Base-by-base conservation (phyloP, 768 basidiomycete genomes). In the Phallus indusiatus region DNA sequence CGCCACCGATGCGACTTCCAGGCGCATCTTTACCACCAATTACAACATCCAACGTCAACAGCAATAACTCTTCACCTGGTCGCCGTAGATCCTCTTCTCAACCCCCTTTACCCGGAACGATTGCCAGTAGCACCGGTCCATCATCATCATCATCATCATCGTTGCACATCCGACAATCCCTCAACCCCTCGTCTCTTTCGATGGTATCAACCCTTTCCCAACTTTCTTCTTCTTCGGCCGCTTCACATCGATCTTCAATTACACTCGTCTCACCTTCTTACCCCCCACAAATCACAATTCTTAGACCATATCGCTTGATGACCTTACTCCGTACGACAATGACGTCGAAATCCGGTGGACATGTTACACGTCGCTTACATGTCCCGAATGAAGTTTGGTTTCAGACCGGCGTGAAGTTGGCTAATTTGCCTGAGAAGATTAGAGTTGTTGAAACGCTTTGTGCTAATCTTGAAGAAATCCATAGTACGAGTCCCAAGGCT, bases 281-380 rank as follows among this genome's bases (percentile, higher is more conserved):
- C 17, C 78, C 88, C 20, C 91, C 90, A 5, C 72, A 75, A 6
- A 88, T 92, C 64, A 76, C 85, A 21, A 74, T 90, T 53, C 79
- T 89, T 47, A 86, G 92, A 65, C 93, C 93, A 10, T 95, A 94
- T 68, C 87, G 93, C 69, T 80, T 95, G 81, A 94, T 95, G 91
- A 75, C 77, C 61, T 79, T 90, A 20, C 74, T 95, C 36, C 78
- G 84, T 60, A 81, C 76, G 55, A 91, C 91, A 21, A 94, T 94
- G 83, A 79, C 76, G 36, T 84, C 83, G 37, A 76, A 79, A 61
- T 83, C 86, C 3, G 93, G 93, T 18, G 91, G 90, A 35, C 94
- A 94, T 69, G 75, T 95, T 59, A 93, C 90, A 16, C 85, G 85
- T 50, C 81, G 86, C 50, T 71, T 95, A 64, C 92, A 93, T 70